Evolutionary conservation across 768 basidiomycete species (phyloP).

Genomic region (Tephrocybe sp.): DNA sequence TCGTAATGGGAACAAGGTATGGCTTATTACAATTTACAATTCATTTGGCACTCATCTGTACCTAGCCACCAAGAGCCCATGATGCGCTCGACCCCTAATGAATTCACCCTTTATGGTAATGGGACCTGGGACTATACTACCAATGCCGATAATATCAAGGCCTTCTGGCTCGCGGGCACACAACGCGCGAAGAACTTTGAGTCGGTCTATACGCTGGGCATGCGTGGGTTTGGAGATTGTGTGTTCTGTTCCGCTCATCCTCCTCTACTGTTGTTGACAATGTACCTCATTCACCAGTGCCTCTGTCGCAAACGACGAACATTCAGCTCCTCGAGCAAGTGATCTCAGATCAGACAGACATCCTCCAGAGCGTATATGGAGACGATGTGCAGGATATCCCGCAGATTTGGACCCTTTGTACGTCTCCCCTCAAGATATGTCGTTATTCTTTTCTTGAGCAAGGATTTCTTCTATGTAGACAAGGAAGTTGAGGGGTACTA

Average conservation of each 20-base stretch:
- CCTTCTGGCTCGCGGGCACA: constrained; percentile 63
- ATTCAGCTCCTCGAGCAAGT: constrained; percentile 55
- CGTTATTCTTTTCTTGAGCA: neutral
- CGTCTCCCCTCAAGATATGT: constrained; percentile 15
- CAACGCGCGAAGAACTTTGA: constrained; percentile 61
- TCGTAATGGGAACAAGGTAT: constrained; percentile 71
- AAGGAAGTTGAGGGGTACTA: constrained; percentile 71
- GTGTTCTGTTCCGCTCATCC: constrained; percentile 13
- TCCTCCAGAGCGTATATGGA: constrained; percentile 52
- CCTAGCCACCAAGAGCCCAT: constrained; percentile 75
- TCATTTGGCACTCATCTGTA: too few species aligned
- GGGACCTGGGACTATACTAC: constrained; percentile 65
- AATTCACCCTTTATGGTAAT: constrained; percentile 56
- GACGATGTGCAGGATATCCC: constrained; percentile 50
- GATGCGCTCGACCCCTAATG: constrained; percentile 68
- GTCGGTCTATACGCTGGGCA: constrained; percentile 65
- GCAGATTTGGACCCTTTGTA: constrained; percentile 66
- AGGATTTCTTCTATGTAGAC: constrained; percentile 26
- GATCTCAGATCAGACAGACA: constrained; percentile 59
- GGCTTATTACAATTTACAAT: constrained; percentile 1
- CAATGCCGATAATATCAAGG: constrained; percentile 54
- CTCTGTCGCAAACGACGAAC: constrained; percentile 50
- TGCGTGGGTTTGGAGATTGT: constrained; percentile 66
- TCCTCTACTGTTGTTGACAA: neutral
- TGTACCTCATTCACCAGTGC: constrained; percentile 33